These are phyloP conservation scores for Rhizopogon vulgaris DNA, from an alignment of 768 basidiomycete genomes.

Conservation along the genomic window DNA sequence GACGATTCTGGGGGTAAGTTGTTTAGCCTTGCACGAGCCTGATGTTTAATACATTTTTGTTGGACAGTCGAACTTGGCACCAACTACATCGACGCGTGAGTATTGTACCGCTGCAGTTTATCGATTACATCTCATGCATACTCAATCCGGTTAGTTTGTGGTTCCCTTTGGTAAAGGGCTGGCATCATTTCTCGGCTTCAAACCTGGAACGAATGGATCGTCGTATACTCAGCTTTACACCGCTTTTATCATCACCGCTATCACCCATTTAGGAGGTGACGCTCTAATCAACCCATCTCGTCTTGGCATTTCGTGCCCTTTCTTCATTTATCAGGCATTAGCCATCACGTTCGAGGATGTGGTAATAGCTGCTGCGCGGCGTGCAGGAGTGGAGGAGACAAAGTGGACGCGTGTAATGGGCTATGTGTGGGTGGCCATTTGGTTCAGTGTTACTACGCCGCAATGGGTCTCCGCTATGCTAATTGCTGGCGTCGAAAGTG, in stretches of 20 bases:
- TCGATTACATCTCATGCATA: background rate
- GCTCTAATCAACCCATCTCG: slow-evolving; percentile 11
- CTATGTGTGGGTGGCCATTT: slow-evolving; percentile 21
- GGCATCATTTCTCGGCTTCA: no score
- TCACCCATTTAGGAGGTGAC: slow-evolving; percentile 30
- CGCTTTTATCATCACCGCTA: slow-evolving; percentile 25
- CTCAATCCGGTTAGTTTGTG: slow-evolving; percentile 15
- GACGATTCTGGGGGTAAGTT: no score
- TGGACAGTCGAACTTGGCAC: slow-evolving; percentile 7
- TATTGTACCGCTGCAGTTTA: background rate
- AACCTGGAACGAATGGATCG: slow-evolving; percentile 7
- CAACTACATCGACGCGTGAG: slow-evolving; percentile 27
- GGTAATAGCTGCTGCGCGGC: slow-evolving; percentile 14
- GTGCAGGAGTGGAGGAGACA: slow-evolving; percentile 8
- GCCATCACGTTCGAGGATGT: slow-evolving; percentile 31
- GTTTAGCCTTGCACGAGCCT: slow-evolving; percentile 3
- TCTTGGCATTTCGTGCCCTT: slow-evolving; percentile 4
- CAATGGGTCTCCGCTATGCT: background rate
- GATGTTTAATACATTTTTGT: background rate
- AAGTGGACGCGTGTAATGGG: slow-evolving; percentile 12
- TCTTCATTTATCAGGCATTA: slow-evolving; percentile 26
- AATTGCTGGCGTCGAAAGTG: background rate
- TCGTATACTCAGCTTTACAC: slow-evolving; percentile 15
- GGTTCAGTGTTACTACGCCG: slow-evolving; percentile 12
- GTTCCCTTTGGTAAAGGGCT: slow-evolving; percentile 21